phyloP scores from a whole-genome alignment of 148 eudicot species.

The Rhododendron kiyosumense region DNA sequence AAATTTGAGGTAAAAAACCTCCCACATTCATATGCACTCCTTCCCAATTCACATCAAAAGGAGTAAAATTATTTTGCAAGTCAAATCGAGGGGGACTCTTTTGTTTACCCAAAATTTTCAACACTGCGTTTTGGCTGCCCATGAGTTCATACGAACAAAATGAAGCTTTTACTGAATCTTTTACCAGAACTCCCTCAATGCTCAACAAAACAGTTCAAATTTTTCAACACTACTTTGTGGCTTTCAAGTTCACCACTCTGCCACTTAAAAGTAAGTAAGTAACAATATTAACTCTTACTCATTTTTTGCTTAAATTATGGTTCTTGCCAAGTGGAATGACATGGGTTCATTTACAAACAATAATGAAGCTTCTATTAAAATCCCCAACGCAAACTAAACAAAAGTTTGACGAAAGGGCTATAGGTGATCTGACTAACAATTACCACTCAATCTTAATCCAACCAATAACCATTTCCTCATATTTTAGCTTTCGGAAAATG shows the following conservation, averaged over 20 bases:
- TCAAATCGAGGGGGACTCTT: background rate
- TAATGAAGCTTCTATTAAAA: background rate
- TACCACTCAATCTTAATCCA: background rate
- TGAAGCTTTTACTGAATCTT: background rate
- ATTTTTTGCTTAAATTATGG: background rate
- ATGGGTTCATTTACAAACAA: background rate
- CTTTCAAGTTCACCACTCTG: background rate
- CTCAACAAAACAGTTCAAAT: background rate
- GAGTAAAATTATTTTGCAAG: background rate
- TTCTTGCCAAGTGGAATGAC: background rate
- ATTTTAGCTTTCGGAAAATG: background rate
- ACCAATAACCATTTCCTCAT: background rate
- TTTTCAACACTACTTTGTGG: background rate
- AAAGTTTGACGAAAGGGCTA: background rate
- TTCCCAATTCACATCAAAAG: background rate
- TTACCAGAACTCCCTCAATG: background rate
- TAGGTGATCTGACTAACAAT: background rate
- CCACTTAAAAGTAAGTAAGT: background rate
- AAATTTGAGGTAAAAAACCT: background rate
- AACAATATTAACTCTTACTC: background rate
- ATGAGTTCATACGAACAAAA: background rate
- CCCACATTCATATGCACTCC: background rate
- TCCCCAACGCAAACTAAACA: background rate
- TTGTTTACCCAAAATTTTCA: background rate
- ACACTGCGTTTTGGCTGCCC: background rate